These are phyloP conservation scores for Neltuma alba DNA, from an alignment of 306 rosid species.

Conservation along the genomic window DNA sequence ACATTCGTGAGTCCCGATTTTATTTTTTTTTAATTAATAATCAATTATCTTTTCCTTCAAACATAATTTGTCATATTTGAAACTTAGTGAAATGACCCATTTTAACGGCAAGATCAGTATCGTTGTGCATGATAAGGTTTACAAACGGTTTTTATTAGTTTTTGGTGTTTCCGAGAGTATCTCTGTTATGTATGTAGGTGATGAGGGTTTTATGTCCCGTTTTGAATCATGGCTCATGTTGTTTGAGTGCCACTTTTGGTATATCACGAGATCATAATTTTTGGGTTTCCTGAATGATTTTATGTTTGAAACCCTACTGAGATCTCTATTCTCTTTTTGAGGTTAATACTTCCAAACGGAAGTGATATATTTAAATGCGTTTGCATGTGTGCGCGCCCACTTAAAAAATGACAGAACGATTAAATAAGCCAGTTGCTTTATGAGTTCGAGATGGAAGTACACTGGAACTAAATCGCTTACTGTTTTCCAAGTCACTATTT, in stretches of 20 bases:
- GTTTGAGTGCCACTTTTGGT: slow-evolving; percentile 23
- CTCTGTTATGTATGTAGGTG: neutral
- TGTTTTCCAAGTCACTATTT: slow-evolving; percentile 15
- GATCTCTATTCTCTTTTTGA: slow-evolving; percentile 2
- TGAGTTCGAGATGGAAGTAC: slow-evolving; percentile 65
- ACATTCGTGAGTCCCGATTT: slow-evolving; percentile 45
- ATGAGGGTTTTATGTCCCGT: neutral
- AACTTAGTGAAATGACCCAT: neutral
- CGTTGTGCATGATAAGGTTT: neutral
- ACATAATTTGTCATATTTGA: neutral
- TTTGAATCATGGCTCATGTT: neutral
- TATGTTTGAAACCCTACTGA: no score
- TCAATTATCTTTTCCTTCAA: neutral
- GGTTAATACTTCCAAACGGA: slow-evolving; percentile 26
- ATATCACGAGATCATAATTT: slow-evolving; percentile 11
- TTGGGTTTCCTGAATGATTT: slow-evolving; percentile 13
- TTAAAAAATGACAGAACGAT: slow-evolving; percentile 8
- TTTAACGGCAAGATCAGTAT: neutral
- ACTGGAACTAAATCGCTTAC: slow-evolving; percentile 45
- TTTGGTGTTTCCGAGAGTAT: neutral
- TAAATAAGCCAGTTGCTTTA: slow-evolving; percentile 48
- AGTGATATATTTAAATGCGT: slow-evolving; percentile 31
- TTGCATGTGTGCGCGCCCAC: slow-evolving; percentile 39
- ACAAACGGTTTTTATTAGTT: neutral
- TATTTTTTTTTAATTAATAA: neutral